Evolutionary conservation across 345 rosid genomes (phyloP).

Genomic region (Triadica sebifera): DNA sequence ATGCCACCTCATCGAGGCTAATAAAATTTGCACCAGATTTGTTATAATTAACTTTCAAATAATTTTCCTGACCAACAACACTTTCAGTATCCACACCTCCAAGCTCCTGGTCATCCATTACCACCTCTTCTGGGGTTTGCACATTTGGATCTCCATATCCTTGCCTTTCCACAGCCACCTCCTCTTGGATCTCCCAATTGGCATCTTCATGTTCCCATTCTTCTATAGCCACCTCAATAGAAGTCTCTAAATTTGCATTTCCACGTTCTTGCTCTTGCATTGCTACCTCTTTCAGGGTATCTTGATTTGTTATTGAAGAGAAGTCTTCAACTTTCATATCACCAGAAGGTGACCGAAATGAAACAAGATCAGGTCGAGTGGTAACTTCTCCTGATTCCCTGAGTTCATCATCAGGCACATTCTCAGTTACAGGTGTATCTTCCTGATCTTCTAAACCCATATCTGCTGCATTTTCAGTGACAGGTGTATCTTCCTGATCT

Average conservation of each 20-base stretch:
- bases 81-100: constrained; percentile 30
- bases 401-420: constrained; percentile 28
- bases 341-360: neutral
- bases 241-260: constrained; percentile 28
- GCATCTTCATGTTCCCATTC: constrained; percentile 15
- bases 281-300: constrained; percentile 23
- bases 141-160: neutral
- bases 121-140: constrained; percentile 28
- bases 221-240: constrained; percentile 29
- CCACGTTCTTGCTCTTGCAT: constrained; percentile 33
- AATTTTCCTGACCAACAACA: constrained; percentile 5
- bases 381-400: constrained; percentile 25
- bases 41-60: constrained; percentile 17
- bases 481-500: constrained; percentile 21
- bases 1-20: constrained; percentile 23
- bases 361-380: constrained; percentile 21
- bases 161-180: constrained; percentile 30
- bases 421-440: constrained; percentile 17
- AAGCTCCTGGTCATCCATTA: constrained; percentile 30
- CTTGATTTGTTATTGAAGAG: constrained; percentile 27
- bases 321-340: constrained; percentile 18
- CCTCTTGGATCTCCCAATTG: constrained; percentile 26
- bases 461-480: neutral
- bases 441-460: constrained; percentile 24
- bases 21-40: constrained; percentile 23